Percentiles rank a stretch among this genome's conserved stretches.
These are phyloP conservation scores for Termitomyces sp. DNA, from an alignment of 1,284 basidiomycete genomes.

Conservation along the genomic window DNA sequence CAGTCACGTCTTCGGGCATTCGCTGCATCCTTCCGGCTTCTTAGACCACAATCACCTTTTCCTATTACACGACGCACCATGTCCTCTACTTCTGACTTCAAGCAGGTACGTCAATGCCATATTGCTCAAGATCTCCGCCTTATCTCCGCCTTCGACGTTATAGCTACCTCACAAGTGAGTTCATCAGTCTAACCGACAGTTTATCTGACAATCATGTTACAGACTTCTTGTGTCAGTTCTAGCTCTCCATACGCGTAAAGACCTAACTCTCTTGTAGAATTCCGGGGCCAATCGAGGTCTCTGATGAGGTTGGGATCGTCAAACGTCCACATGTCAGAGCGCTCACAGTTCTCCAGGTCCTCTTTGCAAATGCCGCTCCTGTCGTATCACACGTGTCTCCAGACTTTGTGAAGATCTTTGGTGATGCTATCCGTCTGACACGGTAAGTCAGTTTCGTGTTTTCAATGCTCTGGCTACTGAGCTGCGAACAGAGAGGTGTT, in stretches of 20 bases:
- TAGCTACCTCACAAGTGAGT: slow-evolving; percentile 66
- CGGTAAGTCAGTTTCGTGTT: slow-evolving; percentile 62
- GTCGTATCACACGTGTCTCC: slow-evolving; percentile 88
- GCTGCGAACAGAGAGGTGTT: slow-evolving; percentile 58
- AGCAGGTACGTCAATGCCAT: slow-evolving; percentile 13
- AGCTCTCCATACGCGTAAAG: slow-evolving; percentile 6
- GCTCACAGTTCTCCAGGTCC: slow-evolving; percentile 20
- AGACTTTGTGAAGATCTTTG: slow-evolving; percentile 88
- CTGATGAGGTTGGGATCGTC: slow-evolving; percentile 58
- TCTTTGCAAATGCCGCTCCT: slow-evolving; percentile 83
- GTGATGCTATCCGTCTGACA: slow-evolving; percentile 87
- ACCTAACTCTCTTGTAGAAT: slow-evolving; percentile 40
- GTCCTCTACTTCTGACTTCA: slow-evolving; percentile 16
- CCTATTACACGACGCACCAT: slow-evolving; percentile 9
- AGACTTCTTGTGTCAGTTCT: slow-evolving; percentile 65
- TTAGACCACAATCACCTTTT: neutral
- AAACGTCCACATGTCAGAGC: neutral
- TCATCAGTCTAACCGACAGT: neutral
- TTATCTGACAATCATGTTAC: neutral
- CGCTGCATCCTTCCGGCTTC: slow-evolving; percentile 13
- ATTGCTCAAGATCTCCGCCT: neutral
- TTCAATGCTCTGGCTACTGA: slow-evolving; percentile 47
- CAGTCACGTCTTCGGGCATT: slow-evolving; percentile 12
- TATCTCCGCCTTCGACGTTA: neutral
- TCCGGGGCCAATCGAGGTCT: slow-evolving; percentile 79